These are phyloP conservation scores for Sordaria brevicollis DNA, from an alignment of 495 filamentous ascomycete genomes.

Conservation along the genomic window DNA sequence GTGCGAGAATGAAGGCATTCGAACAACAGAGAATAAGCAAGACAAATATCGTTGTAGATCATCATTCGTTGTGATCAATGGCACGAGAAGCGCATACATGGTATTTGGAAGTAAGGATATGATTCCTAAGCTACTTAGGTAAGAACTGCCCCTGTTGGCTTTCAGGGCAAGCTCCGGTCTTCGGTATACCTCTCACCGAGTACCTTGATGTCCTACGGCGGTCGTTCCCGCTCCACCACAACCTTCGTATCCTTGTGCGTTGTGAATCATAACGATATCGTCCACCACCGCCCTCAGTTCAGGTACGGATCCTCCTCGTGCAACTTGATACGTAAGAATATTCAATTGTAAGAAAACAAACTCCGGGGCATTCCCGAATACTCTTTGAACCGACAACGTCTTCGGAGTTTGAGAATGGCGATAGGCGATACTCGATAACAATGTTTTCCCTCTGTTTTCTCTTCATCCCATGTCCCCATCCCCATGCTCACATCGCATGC, in stretches of 20 bases:
- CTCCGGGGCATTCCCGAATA: neutral
- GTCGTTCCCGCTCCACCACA: neutral
- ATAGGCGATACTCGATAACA: neutral
- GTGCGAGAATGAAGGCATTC: neutral
- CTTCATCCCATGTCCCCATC: neutral
- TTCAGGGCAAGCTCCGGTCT: neutral
- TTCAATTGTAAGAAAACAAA: neutral
- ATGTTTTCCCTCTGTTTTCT: neutral
- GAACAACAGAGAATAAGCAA: neutral
- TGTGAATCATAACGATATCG: neutral
- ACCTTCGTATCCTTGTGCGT: neutral
- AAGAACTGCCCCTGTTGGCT: neutral
- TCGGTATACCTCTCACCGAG: neutral
- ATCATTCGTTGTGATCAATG: neutral
- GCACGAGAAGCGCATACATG: too few relatives aligned
- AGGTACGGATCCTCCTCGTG: neutral
- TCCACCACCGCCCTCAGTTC: neutral
- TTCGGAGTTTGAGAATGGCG: neutral
- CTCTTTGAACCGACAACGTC: neutral
- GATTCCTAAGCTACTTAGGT: neutral
- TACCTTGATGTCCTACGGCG: neutral
- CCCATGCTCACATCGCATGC: neutral
- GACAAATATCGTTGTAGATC: neutral
- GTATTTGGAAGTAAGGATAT: neutral
- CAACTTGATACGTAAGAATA: neutral